Evolutionary conservation across 2,329 filamentous ascomycete species (phyloP).

Genomic region (Sporothrix euskadiensis): DNA sequence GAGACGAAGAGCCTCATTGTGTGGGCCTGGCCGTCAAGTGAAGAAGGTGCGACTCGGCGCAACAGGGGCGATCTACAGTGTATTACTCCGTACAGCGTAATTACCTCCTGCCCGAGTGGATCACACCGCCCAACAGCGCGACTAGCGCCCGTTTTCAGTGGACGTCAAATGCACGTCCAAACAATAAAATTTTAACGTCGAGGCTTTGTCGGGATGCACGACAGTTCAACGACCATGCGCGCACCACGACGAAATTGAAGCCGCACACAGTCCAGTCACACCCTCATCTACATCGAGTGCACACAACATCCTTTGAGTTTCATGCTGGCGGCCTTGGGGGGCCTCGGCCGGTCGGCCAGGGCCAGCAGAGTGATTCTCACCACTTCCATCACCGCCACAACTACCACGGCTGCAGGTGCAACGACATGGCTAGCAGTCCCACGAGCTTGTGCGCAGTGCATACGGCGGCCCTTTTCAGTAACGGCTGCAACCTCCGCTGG

Average conservation of each 20-base stretch:
- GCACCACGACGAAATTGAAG: not conserved
- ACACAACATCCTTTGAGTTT: not conserved
- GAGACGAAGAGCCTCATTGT: not conserved
- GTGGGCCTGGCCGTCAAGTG: not conserved
- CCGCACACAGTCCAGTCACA: not conserved
- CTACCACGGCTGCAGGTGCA: not conserved
- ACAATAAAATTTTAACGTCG: not conserved
- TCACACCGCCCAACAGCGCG: not conserved
- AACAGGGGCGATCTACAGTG: not conserved
- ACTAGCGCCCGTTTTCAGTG: constrained; percentile 1
- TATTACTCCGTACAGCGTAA: too few species aligned
- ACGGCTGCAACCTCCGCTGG: constrained; percentile 44
- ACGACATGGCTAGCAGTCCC: not conserved
- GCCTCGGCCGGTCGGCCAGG: constrained; percentile 3
- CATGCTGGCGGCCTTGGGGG: not conserved
- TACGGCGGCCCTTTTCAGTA: constrained; percentile 7
- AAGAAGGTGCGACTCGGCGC: not conserved
- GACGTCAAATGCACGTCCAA: not conserved
- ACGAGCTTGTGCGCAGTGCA: not conserved
- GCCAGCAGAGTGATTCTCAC: not conserved
- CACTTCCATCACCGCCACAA: not conserved
- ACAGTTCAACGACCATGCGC: not conserved
- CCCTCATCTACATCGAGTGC: not conserved
- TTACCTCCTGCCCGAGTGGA: constrained; percentile 3
- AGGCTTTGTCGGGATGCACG: not conserved